A percentile compares a stretch with the other conserved stretches of the same genome.
phyloP scores from a whole-genome alignment of 225 moss, liverwort and hornwort genomes.

The Sphagnum tenellum region DNA sequence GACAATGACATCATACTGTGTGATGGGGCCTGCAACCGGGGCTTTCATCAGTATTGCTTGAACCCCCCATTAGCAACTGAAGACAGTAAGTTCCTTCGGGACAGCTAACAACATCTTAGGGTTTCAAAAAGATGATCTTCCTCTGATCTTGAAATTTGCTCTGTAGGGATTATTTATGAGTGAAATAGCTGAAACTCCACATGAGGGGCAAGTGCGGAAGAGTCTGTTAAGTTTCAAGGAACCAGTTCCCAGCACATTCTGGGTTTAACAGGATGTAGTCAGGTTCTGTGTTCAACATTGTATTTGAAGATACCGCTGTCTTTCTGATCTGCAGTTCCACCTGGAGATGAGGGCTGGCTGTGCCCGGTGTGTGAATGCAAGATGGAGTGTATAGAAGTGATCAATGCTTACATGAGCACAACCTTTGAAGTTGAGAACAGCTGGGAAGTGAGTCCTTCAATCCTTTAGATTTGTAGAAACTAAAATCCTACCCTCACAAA shows the following conservation, averaged over 20 bases:
- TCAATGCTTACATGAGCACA: conserved; percentile 68
- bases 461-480: neutral
- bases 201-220: too few species aligned
- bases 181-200: too few species aligned
- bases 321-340: conserved; percentile 56
- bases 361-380: conserved; percentile 92
- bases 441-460: conserved; percentile 62
- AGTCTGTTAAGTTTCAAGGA: too few species aligned
- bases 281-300: too few species aligned
- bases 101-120: too few species aligned
- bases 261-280: too few species aligned
- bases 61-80: conserved; percentile 75
- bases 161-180: too few species aligned
- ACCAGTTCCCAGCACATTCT: too few species aligned
- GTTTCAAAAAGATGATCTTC: too few species aligned
- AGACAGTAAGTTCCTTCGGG: conserved; percentile 47
- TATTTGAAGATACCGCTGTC: too few species aligned
- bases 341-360: conserved; percentile 94
- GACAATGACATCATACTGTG: conserved; percentile 97
- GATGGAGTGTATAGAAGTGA: conserved; percentile 72
- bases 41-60: conserved; percentile 86
- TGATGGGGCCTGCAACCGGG: conserved; percentile 94
- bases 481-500: too few species aligned
- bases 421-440: conserved; percentile 71
- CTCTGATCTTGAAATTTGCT: too few species aligned